These are phyloP conservation scores for Vanrija pseudolonga DNA, from an alignment of 1,284 basidiomycete genomes.

Conservation along the genomic window DNA sequence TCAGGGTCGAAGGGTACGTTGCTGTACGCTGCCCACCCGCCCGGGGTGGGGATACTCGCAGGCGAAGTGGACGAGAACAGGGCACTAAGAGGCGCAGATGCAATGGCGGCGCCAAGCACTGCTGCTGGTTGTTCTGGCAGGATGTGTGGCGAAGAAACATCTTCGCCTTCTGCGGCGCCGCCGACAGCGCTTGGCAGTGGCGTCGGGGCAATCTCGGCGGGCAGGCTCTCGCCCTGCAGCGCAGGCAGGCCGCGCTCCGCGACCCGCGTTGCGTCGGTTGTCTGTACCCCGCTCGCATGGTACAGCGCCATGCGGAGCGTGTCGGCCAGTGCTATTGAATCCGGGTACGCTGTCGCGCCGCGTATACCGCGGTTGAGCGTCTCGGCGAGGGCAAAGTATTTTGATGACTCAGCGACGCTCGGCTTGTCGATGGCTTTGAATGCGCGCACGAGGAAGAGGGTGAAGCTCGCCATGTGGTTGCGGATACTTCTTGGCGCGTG, in stretches of 20 bases:
- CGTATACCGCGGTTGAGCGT: not conserved
- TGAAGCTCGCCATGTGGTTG: not conserved
- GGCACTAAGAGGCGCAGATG: not conserved
- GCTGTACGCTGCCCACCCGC: not conserved
- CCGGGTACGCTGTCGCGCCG: not conserved
- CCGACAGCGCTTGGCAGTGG: not conserved
- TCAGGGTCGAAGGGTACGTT: too few species aligned
- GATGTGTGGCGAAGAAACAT: not conserved
- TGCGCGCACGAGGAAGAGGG: not conserved
- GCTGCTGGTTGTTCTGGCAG: not conserved
- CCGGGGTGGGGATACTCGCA: not conserved
- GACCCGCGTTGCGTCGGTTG: not conserved
- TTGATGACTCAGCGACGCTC: not conserved
- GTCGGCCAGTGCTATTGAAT: not conserved
- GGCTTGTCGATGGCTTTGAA: not conserved
- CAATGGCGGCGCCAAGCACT: not conserved
- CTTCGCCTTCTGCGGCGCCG: not conserved
- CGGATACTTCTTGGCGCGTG: not conserved
- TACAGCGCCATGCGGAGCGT: not conserved
- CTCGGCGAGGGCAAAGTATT: not conserved
- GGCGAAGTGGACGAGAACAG: not conserved
- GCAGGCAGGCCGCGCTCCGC: not conserved
- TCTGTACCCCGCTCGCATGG: not conserved
- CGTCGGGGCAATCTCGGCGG: not conserved
- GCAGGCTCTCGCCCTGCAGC: not conserved